Evolutionary conservation across 2,329 filamentous ascomycete species (phyloP).

Genomic region (Gremmenia infestans): DNA sequence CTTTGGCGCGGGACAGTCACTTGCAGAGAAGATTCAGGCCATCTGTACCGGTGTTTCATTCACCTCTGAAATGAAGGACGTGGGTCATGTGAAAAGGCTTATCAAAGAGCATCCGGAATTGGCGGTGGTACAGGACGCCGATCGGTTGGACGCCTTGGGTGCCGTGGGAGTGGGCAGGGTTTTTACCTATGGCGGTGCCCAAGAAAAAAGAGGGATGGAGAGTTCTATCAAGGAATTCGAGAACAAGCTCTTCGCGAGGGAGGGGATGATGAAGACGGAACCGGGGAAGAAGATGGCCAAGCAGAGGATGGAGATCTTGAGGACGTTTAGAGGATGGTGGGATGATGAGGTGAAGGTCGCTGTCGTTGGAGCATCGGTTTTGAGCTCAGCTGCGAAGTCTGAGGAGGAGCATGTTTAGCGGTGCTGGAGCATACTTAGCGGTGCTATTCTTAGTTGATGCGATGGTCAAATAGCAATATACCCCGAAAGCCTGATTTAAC

Average conservation of each 20-base stretch:
- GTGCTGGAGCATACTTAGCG: too few relatives aligned
- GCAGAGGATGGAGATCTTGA: constrained; percentile 46
- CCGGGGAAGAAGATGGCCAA: constrained; percentile 46
- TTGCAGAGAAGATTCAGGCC: constrained; percentile 64
- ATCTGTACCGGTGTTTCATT: constrained; percentile 77
- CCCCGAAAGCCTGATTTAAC: neutral
- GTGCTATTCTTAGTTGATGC: neutral
- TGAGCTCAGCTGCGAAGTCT: neutral
- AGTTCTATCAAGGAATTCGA: constrained; percentile 67
- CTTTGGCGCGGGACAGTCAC: constrained; percentile 48
- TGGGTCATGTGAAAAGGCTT: constrained; percentile 52
- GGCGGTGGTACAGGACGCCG: constrained; percentile 85
- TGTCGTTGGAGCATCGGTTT: constrained; percentile 1
- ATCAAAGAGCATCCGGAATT: constrained; percentile 66
- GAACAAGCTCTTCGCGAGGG: constrained; percentile 60
- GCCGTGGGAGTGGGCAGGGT: constrained; percentile 75
- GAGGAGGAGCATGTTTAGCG: neutral
- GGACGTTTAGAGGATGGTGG: constrained; percentile 52
- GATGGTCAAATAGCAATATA: neutral
- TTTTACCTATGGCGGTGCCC: constrained; percentile 71
- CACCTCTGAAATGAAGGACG: constrained; percentile 64
- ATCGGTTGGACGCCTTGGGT: constrained; percentile 86
- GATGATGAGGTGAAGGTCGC: constrained; percentile 36
- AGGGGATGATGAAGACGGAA: constrained; percentile 57
- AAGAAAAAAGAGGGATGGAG: constrained; percentile 47